Base-by-base conservation (phyloP, 148 eudicot genomes). In the Cornus suecica region DNA sequence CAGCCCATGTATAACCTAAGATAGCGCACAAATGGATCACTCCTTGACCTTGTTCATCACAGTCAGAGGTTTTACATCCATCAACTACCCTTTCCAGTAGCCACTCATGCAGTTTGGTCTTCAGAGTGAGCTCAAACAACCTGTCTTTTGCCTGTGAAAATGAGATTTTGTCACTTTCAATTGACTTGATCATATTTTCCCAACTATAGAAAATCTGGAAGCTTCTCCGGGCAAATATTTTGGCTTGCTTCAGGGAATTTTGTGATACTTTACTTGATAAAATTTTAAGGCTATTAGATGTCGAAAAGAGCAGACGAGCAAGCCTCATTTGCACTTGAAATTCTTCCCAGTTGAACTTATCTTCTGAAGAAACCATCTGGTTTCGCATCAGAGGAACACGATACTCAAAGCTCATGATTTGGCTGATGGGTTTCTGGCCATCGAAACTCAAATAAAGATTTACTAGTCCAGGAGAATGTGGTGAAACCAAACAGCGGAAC, bases 11-110 rank as follows among this genome's bases (percentile, higher is more conserved):
- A 78, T 92, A 95, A 82, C 86, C 97, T 70, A 95, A 89, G 82
- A 92, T 89, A 68, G 99, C 92, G 80, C 99, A 95, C 80, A 92
- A 86, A 90, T 95, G 99, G 78, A 95, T 82, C 61, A 91, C 91
- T 68, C 99, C 99, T 83, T 89, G 97, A 80, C 99, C 99, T 72
- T 91, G 86, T 71, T 86, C 87, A 80, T 95, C 97, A 70, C 82
- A 90, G 22, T 89, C 93, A 74, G 89, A 58, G 56, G 82, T 67
- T 82, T 86, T 93, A 77, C 80, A 70, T 42, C 94, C 90, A 31
- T 87, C 83, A 51, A 89, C 64, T 62, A 90, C 80, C 82, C 89
- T 88, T 83, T 95, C 99, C 84, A 92, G 76, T 76, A 95, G 81
- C 97, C 99, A 95, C 76, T 95, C 99, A 61, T 78, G 84, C n/a